Conservation (phyloP, 345 rosid species). For the Euphorbia pulcherrima region DNA sequence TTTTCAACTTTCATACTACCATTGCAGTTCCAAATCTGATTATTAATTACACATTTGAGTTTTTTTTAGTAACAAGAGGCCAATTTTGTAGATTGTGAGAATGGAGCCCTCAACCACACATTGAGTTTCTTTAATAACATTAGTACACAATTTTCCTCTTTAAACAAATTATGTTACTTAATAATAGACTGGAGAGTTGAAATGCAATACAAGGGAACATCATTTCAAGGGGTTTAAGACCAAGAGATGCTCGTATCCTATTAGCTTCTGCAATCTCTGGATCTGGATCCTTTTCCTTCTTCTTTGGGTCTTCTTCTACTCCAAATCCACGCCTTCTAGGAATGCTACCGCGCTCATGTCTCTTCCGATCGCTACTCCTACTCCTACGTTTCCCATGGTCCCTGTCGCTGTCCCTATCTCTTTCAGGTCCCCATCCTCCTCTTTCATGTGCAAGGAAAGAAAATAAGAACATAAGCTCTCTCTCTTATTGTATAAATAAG, state of each 20-base stretch:
- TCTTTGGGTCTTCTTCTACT: constrained; percentile 65
- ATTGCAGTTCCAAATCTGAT: too few species aligned
- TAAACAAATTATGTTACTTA: too few species aligned
- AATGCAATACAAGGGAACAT: not conserved
- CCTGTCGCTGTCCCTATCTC: constrained; percentile 44
- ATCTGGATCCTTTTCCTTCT: constrained; percentile 69
- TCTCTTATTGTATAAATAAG: not conserved
- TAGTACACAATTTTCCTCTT: too few species aligned
- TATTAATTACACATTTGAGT: too few species aligned
- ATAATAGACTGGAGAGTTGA: too few species aligned
- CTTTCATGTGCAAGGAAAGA: constrained; percentile 33
- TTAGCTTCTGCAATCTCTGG: constrained; percentile 94
- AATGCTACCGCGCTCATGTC: constrained; percentile 49
- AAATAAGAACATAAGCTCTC: not conserved
- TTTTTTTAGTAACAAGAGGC: too few species aligned
- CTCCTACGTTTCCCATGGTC: constrained; percentile 65
- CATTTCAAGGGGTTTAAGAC: constrained; percentile 62
- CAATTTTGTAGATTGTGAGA: too few species aligned
- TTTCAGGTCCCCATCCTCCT: constrained; percentile 43
- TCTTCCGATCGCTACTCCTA: constrained; percentile 62
- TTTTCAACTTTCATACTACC: too few species aligned
- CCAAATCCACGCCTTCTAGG: constrained; percentile 47
- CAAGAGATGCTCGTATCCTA: constrained; percentile 66
- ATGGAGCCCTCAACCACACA: too few species aligned
- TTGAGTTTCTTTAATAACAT: too few species aligned